phyloP scores from a whole-genome alignment of 192 early-diverging fungal species.

The Coemansia sp. region DNA sequence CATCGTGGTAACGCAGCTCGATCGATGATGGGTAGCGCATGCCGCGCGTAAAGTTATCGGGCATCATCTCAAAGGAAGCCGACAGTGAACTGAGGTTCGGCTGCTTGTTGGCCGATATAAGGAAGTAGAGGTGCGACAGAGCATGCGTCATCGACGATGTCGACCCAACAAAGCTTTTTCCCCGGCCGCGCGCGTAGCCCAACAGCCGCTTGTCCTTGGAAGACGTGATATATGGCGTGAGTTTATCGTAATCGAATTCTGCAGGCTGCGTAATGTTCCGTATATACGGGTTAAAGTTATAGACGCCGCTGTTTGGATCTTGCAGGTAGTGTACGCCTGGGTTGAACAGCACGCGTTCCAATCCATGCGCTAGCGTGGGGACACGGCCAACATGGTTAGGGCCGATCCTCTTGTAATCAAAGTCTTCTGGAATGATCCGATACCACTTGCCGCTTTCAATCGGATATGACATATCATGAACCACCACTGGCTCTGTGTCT shows the following conservation, averaged over 20 bases:
- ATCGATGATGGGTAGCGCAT: constrained; percentile 71
- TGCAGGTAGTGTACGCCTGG: constrained; percentile 82
- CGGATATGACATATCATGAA: constrained; percentile 34
- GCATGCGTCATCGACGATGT: constrained; percentile 84
- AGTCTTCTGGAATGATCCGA: constrained; percentile 23
- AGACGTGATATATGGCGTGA: constrained; percentile 80
- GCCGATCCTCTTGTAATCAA: constrained; percentile 22
- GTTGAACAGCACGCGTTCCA: constrained; percentile 60
- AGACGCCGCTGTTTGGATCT: constrained; percentile 73
- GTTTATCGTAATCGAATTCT: constrained; percentile 79
- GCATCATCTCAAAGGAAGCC: constrained; percentile 63
- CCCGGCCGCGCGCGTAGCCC: constrained; percentile 54
- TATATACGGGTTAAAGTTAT: constrained; percentile 82
- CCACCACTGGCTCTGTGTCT: constrained; percentile 47
- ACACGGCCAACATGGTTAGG: constrained; percentile 42
- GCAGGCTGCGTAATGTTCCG: constrained; percentile 75
- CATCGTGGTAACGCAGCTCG: constrained; percentile 68
- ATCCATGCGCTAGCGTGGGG: constrained; percentile 48
- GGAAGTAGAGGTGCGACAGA: constrained; percentile 77
- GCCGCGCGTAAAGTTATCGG: constrained; percentile 64
- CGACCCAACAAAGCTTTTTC: constrained; percentile 74
- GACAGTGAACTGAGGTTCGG: constrained; percentile 68
- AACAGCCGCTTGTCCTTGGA: constrained; percentile 69
- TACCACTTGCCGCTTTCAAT: constrained; percentile 50
- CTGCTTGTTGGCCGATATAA: constrained; percentile 65